These are phyloP conservation scores for Backusella liffmaniae DNA, from an alignment of 192 early-diverging fungal genomes.

Conservation along the genomic window DNA sequence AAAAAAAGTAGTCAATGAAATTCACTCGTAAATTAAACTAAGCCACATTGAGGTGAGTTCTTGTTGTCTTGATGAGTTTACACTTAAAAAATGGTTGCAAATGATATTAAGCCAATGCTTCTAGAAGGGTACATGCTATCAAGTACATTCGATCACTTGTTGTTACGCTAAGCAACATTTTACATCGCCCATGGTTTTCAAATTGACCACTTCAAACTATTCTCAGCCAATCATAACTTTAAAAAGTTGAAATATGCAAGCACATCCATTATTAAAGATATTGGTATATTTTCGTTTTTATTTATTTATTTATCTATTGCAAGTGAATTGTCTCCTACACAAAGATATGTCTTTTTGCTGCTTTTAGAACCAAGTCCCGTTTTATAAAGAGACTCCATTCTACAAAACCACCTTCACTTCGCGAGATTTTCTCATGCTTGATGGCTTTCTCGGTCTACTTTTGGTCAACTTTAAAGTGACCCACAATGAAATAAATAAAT, in stretches of 20 bases:
- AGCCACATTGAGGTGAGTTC: neutral
- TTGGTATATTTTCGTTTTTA: too few species aligned
- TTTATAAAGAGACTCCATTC: neutral
- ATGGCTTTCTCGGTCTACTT: neutral
- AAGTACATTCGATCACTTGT: neutral
- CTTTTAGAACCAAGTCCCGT: neutral
- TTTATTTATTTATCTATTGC: neutral
- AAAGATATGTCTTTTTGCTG: too few species aligned
- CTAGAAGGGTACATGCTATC: neutral
- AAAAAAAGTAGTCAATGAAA: constrained; percentile 2
- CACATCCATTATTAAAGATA: too few species aligned
- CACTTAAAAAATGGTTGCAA: too few species aligned
- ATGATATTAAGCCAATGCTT: neutral
- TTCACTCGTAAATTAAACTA: neutral
- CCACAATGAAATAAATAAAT: neutral
- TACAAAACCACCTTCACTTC: neutral
- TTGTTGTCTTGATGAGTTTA: neutral
- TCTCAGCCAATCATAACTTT: neutral
- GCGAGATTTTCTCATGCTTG: constrained; percentile 4
- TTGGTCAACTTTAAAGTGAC: neutral
- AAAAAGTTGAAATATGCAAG: neutral
- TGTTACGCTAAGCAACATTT: neutral
- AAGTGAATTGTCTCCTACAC: neutral
- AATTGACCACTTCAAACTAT: neutral
- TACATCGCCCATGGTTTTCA: neutral